phyloP scores from a whole-genome alignment of 345 rosid genomes.

The Luvunga scandens region DNA sequence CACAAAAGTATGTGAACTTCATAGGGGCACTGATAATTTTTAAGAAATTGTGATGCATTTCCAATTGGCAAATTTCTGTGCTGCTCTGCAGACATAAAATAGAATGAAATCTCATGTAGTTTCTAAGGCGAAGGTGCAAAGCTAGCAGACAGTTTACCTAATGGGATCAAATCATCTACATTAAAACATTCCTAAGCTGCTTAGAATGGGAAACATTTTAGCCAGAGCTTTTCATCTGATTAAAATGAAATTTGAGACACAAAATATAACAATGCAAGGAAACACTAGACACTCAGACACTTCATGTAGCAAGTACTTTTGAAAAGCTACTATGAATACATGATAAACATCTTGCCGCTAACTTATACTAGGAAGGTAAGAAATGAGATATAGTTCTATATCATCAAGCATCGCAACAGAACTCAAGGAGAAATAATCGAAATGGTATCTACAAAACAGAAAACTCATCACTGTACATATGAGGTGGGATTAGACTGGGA shows the following conservation, averaged over 20 bases:
- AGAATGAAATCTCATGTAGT: neutral
- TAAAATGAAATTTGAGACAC: neutral
- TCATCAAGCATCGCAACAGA: neutral
- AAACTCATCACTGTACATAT: neutral
- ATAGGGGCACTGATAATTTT: neutral
- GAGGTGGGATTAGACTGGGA: neutral
- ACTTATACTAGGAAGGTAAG: neutral
- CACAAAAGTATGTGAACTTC: neutral
- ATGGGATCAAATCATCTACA: neutral
- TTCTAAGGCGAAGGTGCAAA: neutral
- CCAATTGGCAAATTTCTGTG: neutral
- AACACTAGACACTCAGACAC: neutral
- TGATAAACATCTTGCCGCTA: neutral
- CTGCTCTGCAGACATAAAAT: neutral
- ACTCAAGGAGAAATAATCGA: neutral
- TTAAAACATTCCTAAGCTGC: neutral
- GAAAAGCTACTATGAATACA: neutral
- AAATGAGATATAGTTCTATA: neutral
- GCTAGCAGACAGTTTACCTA: neutral
- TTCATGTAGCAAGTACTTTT: neutral
- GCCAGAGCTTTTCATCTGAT: neutral
- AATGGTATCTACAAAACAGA: neutral
- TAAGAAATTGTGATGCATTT: neutral
- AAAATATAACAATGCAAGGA: neutral
- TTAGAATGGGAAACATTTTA: neutral